Evolutionary conservation across 768 basidiomycete genomes (phyloP), one percentile per base, ranked within the genome.

Genomic region (Suillus occidentalis): DNA sequence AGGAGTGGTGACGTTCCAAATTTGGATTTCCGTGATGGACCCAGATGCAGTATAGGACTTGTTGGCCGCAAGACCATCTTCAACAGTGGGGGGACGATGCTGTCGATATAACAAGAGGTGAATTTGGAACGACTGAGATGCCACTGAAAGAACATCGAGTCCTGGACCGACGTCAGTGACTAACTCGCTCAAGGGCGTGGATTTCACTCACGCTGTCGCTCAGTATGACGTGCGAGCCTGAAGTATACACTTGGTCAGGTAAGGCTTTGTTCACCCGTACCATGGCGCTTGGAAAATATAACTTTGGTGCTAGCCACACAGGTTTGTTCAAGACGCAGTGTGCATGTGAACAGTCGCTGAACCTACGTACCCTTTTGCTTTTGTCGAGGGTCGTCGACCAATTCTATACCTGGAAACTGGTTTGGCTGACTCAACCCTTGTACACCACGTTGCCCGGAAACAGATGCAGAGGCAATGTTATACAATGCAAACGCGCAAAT

Each of bases 81-180:
- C 58, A 5, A 50, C n/a, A 5, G 63, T 37, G 31, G 69, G 31
- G 69, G 64, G 3, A 68, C 67, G 63, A 65, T 62, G 3, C 36
- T 65, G 12, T 63, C 56, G n/a, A 71, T 63, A 42, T 70, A 71
- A 52, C 70, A 71, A 22, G 47, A 64, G 2, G 58, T 63, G 64
- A 63, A 68, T 37, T 45, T 65, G 28, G 66, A 65, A 9, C 62
- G 63, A 20, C 10, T 6, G 22, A 57, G 52, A 16, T 61, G 50
- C 70, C 67, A 68, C 20, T 65, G 67, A 55, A 66, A 64, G 50
- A 71, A 66, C 70, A 70, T 71, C 7, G 69, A 70, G 52, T 71
- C 69, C 70, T 71, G 53, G 58, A 22, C 20, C 36, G 40, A 55
- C 20, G n/a, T n/a, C n/a, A n/a, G n/a, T n/a, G n/a, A n/a, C n/a